Percentiles rank a stretch among this genome's conserved stretches.
These are phyloP conservation scores for Arxiozyma bovina DNA, from an alignment of 1,139 yeast species.

Conservation along the genomic window DNA sequence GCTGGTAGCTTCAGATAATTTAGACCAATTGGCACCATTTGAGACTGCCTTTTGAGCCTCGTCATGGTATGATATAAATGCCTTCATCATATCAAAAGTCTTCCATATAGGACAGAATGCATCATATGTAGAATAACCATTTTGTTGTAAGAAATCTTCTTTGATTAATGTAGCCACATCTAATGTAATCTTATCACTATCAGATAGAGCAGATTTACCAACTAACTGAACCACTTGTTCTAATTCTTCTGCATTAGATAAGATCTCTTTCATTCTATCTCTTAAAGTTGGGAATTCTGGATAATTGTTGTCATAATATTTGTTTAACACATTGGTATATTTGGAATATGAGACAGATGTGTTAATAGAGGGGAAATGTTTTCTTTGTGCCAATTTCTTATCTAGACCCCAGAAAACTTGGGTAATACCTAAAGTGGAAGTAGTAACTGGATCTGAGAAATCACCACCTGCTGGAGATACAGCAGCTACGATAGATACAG, in stretches of 20 bases:
- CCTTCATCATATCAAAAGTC: constrained; percentile 96
- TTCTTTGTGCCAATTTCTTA: constrained; percentile 97
- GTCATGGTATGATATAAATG: constrained; percentile 81
- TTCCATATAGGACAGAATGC: constrained; percentile 99
- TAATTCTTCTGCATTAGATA: constrained; percentile 93
- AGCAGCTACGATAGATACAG: constrained; percentile 98
- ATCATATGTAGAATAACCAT: constrained; percentile 96
- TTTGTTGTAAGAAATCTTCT: constrained; percentile 98
- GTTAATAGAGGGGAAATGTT: constrained; percentile 98
- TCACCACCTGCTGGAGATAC: constrained; percentile 99
- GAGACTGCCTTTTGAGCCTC: constrained; percentile 97
- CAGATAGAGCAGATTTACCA: constrained; percentile 96
- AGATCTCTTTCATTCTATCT: constrained; percentile 84
- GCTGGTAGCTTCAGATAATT: constrained; percentile 75
- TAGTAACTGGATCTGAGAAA: constrained; percentile 98
- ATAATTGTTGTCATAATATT: constrained; percentile 75
- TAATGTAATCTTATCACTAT: constrained; percentile 89
- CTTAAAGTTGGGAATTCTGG: constrained; percentile 89
- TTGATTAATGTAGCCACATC: constrained; percentile 87
- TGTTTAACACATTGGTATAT: constrained; percentile 78
- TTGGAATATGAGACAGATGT: constrained; percentile 94
- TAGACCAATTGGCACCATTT: constrained; percentile 91
- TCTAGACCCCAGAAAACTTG: constrained; percentile 99
- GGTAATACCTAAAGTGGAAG: constrained; percentile 95
- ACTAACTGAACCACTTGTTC: constrained; percentile 98